phyloP scores from a whole-genome alignment of 148 eudicot genomes.

The Rhododendron vialii region DNA sequence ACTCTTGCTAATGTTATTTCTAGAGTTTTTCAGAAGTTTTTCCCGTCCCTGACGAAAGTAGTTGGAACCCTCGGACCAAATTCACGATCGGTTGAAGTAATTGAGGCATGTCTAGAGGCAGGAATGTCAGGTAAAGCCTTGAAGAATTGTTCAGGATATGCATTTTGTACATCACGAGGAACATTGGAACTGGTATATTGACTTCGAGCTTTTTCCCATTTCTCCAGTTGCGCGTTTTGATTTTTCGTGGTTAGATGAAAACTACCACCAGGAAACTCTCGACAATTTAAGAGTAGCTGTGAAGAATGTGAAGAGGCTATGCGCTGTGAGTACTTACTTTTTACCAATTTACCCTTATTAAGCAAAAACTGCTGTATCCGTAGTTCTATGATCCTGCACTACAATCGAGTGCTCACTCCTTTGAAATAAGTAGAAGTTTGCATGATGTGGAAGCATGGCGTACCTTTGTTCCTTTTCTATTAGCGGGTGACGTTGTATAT shows the following conservation, averaged over 20 bases:
- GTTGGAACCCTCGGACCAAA: conserved; percentile 62
- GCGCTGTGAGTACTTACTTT: conserved; percentile 43
- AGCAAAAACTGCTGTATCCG: not conserved
- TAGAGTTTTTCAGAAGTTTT: conserved; percentile 24
- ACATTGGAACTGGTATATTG: not conserved
- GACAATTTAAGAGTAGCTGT: conserved; percentile 47
- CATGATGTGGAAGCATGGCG: not conserved
- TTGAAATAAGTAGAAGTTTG: not conserved
- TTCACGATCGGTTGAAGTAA: conserved; percentile 44
- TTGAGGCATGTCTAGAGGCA: conserved; percentile 55
- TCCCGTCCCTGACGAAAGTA: conserved; percentile 49
- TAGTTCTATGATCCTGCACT: not conserved
- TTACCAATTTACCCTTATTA: not conserved
- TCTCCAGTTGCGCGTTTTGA: conserved; percentile 58
- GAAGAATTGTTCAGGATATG: not conserved
- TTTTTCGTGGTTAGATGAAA: conserved; percentile 50
- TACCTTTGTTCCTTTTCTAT: not conserved
- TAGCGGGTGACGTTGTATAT: not conserved
- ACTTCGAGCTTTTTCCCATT: not conserved
- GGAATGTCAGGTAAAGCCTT: conserved; percentile 52
- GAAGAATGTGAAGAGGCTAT: conserved; percentile 37
- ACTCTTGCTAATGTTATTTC: not conserved
- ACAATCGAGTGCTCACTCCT: too few relatives aligned
- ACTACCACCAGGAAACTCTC: conserved; percentile 58
- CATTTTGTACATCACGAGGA: not conserved